Evolutionary conservation across 2,329 filamentous ascomycete species (phyloP).

Genomic region (Diatrype stigma): DNA sequence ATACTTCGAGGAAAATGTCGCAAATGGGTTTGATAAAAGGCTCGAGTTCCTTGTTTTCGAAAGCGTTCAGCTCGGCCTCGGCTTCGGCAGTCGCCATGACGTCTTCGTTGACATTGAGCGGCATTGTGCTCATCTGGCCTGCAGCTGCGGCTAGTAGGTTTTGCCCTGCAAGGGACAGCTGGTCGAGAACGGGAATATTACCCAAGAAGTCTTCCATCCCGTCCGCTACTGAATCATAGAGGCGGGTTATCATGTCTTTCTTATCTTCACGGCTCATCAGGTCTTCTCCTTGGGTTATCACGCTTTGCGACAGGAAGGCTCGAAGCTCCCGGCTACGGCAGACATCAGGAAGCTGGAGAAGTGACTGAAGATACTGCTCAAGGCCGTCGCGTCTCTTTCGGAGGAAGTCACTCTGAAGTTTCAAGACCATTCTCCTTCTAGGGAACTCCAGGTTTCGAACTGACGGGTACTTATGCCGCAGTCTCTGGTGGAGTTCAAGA

Average conservation of each 20-base stretch:
- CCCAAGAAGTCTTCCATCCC: slow-evolving; percentile 98
- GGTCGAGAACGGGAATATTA: slow-evolving; percentile 92
- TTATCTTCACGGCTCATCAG: slow-evolving; percentile 59
- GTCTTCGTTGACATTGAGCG: slow-evolving; percentile 49
- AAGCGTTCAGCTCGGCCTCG: slow-evolving; percentile 89
- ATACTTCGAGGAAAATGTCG: slow-evolving; percentile 93
- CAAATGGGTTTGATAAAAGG: slow-evolving; percentile 98
- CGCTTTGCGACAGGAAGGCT: slow-evolving; percentile 86
- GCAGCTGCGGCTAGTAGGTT: slow-evolving; percentile 79
- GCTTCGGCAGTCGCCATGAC: slow-evolving; percentile 63
- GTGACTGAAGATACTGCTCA: slow-evolving; percentile 77
- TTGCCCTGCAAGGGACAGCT: slow-evolving; percentile 87
- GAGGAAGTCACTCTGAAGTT: slow-evolving; percentile 91
- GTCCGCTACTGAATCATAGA: slow-evolving; percentile 95
- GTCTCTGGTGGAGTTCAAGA: slow-evolving; percentile 85
- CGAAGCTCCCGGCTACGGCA: slow-evolving; percentile 90
- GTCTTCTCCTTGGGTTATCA: slow-evolving; percentile 61
- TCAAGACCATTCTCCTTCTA: slow-evolving; percentile 87
- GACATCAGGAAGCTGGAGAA: slow-evolving; percentile 84
- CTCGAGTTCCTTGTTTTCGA: slow-evolving; percentile 82
- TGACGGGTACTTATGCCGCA: slow-evolving; percentile 79
- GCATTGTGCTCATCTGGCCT: slow-evolving; percentile 56
- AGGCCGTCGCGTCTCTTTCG: slow-evolving; percentile 81
- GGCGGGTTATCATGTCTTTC: slow-evolving; percentile 84
- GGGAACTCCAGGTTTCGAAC: slow-evolving; percentile 91